These are phyloP conservation scores for Dalbergia cochinchinensis DNA, from an alignment of 306 rosid species.

Conservation along the genomic window DNA sequence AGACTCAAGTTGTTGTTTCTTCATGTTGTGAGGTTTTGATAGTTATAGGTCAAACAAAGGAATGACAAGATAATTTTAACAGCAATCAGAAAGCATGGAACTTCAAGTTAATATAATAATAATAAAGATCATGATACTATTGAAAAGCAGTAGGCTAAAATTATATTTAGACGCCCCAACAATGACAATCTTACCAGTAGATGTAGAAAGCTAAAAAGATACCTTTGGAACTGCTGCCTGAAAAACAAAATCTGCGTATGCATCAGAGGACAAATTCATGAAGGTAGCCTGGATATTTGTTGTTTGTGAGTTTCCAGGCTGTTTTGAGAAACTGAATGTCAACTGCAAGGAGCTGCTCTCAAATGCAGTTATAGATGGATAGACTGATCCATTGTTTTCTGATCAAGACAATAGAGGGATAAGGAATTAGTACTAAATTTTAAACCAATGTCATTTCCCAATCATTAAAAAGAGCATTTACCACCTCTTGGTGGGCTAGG, in stretches of 20 bases:
- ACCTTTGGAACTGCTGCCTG: constrained; percentile 99
- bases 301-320: constrained; percentile 71
- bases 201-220: constrained; percentile 35
- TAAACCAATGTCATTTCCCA: constrained; percentile 25
- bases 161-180: not conserved
- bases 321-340: constrained; percentile 74
- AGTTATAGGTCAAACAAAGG: constrained; percentile 16
- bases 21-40: not conserved
- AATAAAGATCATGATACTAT: not conserved
- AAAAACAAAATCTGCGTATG: constrained; percentile 74
- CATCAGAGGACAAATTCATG: constrained; percentile 65
- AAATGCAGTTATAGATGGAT: constrained; percentile 77
- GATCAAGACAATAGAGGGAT: constrained; percentile 34
- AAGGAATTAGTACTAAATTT: constrained; percentile 28
- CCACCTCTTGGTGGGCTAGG: constrained; percentile 56
- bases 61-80: constrained; percentile 3
- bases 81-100: constrained; percentile 23
- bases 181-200: not conserved
- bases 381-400: constrained; percentile 67
- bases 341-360: constrained; percentile 82
- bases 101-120: constrained; percentile 21
- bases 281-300: constrained; percentile 72
- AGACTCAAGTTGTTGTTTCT: constrained; percentile 29
- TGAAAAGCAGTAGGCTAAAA: constrained; percentile 3
- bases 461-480: constrained; percentile 38